Evolutionary conservation across 495 filamentous ascomycete genomes (phyloP).

Genomic region (Penicillium arizonense): DNA sequence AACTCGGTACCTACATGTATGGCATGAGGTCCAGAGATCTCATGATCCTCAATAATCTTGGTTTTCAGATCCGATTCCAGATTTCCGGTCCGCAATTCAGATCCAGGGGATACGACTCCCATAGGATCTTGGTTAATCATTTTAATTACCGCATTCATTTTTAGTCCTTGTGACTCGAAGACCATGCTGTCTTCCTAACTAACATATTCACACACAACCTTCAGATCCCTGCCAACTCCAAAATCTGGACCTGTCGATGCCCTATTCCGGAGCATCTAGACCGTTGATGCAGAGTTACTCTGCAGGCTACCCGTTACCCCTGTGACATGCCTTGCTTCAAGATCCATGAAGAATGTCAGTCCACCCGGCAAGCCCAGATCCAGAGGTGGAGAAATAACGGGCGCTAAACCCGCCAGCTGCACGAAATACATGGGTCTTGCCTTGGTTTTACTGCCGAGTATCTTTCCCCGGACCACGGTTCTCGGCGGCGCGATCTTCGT

Average conservation of each 20-base stretch:
- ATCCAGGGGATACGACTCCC: not conserved
- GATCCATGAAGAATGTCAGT: constrained; percentile 4
- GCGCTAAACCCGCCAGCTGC: constrained; percentile 4
- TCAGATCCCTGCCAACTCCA: not conserved
- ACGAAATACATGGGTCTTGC: constrained; percentile 6
- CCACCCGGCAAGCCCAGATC: constrained; percentile 8
- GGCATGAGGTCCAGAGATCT: not conserved
- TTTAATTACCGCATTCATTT: not conserved
- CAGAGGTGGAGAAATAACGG: constrained; percentile 5
- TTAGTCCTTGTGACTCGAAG: not conserved
- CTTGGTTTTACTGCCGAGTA: constrained; percentile 11
- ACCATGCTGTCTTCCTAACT: no score
- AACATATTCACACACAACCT: not conserved
- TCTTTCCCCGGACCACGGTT: constrained; percentile 12
- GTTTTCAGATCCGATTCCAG: constrained; percentile 1
- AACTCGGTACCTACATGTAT: not conserved
- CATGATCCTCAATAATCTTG: not conserved
- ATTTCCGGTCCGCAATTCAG: not conserved
- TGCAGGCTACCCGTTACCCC: constrained; percentile 10
- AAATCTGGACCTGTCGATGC: not conserved
- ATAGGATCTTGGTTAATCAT: not conserved
- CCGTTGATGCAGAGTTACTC: not conserved
- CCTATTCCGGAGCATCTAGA: not conserved
- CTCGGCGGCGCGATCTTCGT: constrained; percentile 11
- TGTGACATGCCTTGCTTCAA: not conserved